Percentiles rank a stretch among this genome's conserved stretches.
Evolutionary conservation across 75 land plant species (phyloP).

Genomic region (Selaginella moellendorffii): DNA sequence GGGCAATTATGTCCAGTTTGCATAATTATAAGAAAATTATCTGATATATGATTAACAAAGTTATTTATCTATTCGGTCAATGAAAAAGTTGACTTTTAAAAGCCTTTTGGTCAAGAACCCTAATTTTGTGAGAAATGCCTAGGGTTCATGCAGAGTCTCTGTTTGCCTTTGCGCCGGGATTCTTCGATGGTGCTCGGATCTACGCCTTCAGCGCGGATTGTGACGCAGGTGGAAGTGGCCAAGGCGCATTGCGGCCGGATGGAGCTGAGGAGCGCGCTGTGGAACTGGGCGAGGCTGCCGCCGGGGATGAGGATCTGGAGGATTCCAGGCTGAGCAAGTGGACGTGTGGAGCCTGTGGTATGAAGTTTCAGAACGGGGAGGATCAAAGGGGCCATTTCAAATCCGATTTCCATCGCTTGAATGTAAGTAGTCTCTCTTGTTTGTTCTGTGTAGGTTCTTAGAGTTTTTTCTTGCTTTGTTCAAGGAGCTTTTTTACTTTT

Average conservation of each 20-base stretch:
- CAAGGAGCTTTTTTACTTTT: background rate
- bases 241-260: background rate
- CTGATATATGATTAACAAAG: too few relatives aligned
- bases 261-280: background rate
- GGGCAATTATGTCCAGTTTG: too few relatives aligned
- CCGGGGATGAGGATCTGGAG: background rate
- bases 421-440: slow-evolving; percentile 31
- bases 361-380: slow-evolving; percentile 55
- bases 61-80: too few relatives aligned
- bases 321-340: slow-evolving; percentile 14
- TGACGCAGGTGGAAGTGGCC: background rate
- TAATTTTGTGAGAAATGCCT: too few relatives aligned
- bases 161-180: background rate
- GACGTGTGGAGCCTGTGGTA: slow-evolving; percentile 61
- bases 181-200: background rate
- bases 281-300: background rate
- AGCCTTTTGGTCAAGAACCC: too few relatives aligned
- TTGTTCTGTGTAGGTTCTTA: background rate
- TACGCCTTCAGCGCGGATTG: too few relatives aligned
- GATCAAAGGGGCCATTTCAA: slow-evolving; percentile 91
- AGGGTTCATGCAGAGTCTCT: background rate
- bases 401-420: slow-evolving; percentile 85
- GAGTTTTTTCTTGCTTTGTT: background rate
- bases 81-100: too few relatives aligned
- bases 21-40: too few relatives aligned